A percentile compares a stretch with the other conserved stretches of the same genome.
These are phyloP conservation scores for Neostapfia colusana DNA, from an alignment of 176 grass and related monocot genomes.

Conservation along the genomic window DNA sequence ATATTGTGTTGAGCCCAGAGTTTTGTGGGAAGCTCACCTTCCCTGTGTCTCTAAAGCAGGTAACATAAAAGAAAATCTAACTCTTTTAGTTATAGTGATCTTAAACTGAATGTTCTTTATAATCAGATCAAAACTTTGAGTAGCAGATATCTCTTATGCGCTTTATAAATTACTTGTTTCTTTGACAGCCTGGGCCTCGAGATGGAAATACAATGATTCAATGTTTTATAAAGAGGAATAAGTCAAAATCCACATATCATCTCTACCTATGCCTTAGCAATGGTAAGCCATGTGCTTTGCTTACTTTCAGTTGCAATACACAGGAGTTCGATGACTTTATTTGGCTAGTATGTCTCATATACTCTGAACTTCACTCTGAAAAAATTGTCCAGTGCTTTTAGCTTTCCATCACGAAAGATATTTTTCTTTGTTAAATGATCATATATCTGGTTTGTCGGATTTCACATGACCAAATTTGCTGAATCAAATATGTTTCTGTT, in stretches of 20 bases:
- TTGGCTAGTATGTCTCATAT: neutral
- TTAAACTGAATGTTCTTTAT: neutral
- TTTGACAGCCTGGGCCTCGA: conserved; percentile 86
- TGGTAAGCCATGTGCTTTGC: conserved; percentile 44
- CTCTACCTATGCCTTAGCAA: conserved; percentile 86
- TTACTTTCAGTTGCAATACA: neutral
- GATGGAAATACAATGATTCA: conserved; percentile 71
- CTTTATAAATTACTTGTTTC: conserved; percentile 31
- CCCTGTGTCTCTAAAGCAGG: conserved; percentile 94
- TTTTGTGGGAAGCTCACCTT: conserved; percentile 93
- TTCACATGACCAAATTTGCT: neutral
- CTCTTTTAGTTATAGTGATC: conserved; percentile 8
- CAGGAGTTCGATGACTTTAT: neutral
- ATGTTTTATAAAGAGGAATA: conserved; percentile 99
- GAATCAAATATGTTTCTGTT: neutral
- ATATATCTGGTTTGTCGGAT: neutral
- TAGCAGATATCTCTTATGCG: neutral
- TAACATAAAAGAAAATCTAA: conserved; percentile 33
- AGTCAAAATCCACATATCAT: conserved; percentile 91
- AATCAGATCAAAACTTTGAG: neutral
- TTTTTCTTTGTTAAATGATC: conserved; percentile 22
- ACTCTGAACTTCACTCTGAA: neutral
- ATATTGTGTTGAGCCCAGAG: conserved; percentile 89
- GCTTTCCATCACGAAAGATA: neutral
- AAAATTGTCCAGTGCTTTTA: neutral